Percentiles rank a stretch among this genome's conserved stretches.
These are phyloP conservation scores for Trichoderma pleuroti DNA, from an alignment of 2,329 filamentous ascomycete species.

Conservation along the genomic window DNA sequence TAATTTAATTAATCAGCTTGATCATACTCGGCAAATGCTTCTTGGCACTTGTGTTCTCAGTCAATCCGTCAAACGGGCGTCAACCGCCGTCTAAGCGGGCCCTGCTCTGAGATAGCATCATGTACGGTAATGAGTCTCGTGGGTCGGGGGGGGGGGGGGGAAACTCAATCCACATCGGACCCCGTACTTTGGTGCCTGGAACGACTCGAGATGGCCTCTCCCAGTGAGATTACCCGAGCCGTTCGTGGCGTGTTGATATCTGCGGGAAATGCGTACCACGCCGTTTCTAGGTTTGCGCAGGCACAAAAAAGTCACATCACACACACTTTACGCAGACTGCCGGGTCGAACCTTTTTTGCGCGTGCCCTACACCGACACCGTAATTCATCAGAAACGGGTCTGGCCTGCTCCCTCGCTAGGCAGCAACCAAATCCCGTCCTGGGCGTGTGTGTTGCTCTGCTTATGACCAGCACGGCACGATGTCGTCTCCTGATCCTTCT, in stretches of 20 bases:
- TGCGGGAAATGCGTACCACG: background rate
- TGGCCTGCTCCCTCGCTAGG: background rate
- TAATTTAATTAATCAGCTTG: background rate
- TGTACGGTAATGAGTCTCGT: background rate
- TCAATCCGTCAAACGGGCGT: background rate
- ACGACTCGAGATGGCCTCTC: background rate
- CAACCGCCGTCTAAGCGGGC: background rate
- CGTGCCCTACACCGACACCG: background rate
- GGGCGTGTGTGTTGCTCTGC: slow-evolving; percentile 3
- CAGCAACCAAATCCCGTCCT: background rate
- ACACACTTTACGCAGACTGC: background rate
- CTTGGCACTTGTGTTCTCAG: background rate
- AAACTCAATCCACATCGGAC: background rate
- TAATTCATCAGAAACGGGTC: background rate
- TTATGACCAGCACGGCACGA: background rate
- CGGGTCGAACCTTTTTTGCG: background rate
- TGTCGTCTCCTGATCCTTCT: background rate
- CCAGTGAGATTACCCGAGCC: background rate
- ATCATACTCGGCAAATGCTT: background rate
- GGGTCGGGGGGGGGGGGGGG: background rate
- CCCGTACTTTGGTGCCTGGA: background rate
- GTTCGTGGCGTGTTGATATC: background rate
- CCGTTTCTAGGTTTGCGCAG: background rate
- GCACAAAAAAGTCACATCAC: background rate
- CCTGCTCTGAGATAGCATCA: background rate